phyloP scores from a whole-genome alignment of 306 rosid genomes.

The Senna tora region DNA sequence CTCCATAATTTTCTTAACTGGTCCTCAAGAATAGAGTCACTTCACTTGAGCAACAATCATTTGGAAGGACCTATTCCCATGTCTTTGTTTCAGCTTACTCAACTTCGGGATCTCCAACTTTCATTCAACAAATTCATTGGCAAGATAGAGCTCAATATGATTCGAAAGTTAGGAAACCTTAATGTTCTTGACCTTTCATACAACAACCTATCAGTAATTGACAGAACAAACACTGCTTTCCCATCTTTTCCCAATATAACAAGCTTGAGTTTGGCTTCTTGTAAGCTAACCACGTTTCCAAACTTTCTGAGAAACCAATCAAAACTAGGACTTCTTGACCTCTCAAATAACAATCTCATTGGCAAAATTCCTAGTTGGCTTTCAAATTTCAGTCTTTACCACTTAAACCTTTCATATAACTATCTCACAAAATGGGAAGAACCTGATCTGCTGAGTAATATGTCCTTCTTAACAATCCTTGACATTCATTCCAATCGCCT shows the following conservation, averaged over 20 bases:
- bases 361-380: slow-evolving; percentile 50
- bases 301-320: slow-evolving; percentile 35
- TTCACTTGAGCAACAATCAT: slow-evolving; percentile 41
- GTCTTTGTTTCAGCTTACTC: slow-evolving; percentile 17
- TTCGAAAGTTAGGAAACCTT: slow-evolving; percentile 24
- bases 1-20: neutral
- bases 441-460: neutral
- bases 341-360: neutral
- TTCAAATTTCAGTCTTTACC: neutral
- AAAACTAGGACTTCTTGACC: accelerated
- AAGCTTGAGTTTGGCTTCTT: slow-evolving; percentile 31
- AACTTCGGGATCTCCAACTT: slow-evolving; percentile 31
- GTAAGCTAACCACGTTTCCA: slow-evolving; percentile 24
- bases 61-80: slow-evolving; percentile 39
- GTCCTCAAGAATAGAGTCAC: neutral
- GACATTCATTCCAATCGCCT: too few species aligned
- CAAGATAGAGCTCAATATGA: neutral
- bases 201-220: slow-evolving; percentile 21
- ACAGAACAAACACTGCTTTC: neutral
- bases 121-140: slow-evolving; percentile 48
- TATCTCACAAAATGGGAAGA: neutral
- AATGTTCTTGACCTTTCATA: slow-evolving; percentile 43
- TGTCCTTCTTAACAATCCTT: neutral
- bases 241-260: neutral
- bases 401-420: neutral